Evolutionary conservation across 495 filamentous ascomycete species (phyloP).

Genomic region (Usnea hakonensis): DNA sequence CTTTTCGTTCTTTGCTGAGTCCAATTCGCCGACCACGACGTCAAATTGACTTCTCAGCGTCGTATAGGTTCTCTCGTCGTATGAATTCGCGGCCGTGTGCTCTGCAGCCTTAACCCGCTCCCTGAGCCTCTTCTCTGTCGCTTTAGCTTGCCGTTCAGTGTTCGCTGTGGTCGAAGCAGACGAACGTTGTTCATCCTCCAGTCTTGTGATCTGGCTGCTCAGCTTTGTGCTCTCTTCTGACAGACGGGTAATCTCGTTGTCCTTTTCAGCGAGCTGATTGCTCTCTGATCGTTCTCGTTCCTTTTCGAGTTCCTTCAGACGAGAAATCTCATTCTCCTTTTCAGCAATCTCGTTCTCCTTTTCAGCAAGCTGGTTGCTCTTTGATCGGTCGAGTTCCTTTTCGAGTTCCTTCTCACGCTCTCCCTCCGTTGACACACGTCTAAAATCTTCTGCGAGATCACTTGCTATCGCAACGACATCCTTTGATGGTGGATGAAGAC

Average conservation of each 20-base stretch:
- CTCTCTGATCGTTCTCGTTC: not conserved
- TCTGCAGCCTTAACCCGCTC: not conserved
- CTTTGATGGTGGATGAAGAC: not conserved
- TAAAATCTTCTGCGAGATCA: not conserved
- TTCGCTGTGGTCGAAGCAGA: not conserved
- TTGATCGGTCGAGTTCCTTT: not conserved
- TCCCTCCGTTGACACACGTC: not conserved
- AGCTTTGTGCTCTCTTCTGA: not conserved
- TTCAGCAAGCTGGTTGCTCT: not conserved
- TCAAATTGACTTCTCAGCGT: not conserved
- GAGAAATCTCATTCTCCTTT: no score
- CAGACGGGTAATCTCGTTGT: not conserved
- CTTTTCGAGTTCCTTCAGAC: not conserved
- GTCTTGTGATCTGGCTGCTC: not conserved
- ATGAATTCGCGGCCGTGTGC: not conserved
- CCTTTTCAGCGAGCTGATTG: not conserved
- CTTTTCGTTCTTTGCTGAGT: not conserved
- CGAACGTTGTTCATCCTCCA: not conserved
- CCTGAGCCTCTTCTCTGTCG: not conserved
- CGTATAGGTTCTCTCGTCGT: not conserved
- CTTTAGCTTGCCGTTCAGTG: not conserved
- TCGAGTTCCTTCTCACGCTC: not conserved
- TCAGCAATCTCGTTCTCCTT: not conserved
- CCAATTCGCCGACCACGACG: not conserved
- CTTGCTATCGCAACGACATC: not conserved